These are phyloP conservation scores for Leucosporidium yakuticum DNA, from an alignment of 768 basidiomycete genomes.

Conservation along the genomic window DNA sequence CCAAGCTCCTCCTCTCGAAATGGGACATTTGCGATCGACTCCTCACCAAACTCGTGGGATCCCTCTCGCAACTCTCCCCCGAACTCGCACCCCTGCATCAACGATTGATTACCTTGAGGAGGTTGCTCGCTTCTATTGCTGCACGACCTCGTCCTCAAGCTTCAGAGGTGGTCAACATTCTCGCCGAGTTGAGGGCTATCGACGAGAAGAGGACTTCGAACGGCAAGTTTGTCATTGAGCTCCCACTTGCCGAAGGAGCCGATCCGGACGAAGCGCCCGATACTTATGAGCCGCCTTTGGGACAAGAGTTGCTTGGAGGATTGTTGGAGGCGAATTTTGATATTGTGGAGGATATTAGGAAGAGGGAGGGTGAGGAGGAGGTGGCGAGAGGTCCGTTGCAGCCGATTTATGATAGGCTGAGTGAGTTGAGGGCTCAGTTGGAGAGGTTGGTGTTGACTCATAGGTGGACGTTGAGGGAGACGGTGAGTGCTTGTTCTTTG, in stretches of 20 bases:
- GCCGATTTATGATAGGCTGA: conserved; percentile 70
- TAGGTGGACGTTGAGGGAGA: conserved; percentile 90
- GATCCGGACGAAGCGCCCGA: conserved; percentile 11
- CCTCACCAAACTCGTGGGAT: conserved; percentile 70
- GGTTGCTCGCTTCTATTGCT: conserved; percentile 79
- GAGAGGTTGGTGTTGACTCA: conserved; percentile 90
- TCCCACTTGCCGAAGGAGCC: background rate
- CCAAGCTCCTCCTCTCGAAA: conserved; percentile 81
- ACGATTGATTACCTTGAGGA: conserved; percentile 74
- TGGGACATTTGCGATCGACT: conserved; percentile 81
- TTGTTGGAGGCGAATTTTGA: conserved; percentile 96
- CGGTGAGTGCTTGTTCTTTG: conserved; percentile 35
- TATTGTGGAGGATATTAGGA: conserved; percentile 88
- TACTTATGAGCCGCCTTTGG: conserved; percentile 46
- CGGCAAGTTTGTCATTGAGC: conserved; percentile 27
- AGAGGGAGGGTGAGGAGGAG: conserved; percentile 56
- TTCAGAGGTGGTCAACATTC: conserved; percentile 77
- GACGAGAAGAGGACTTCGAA: conserved; percentile 50
- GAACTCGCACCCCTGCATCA: conserved; percentile 90
- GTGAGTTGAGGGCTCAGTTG: conserved; percentile 74
- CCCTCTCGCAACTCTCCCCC: conserved; percentile 75
- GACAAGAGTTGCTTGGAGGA: conserved; percentile 80
- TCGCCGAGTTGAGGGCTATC: conserved; percentile 89
- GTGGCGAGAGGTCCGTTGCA: conserved; percentile 36
- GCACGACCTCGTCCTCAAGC: conserved; percentile 71